Base-by-base conservation (phyloP, 805 yeast species). In the Sugiyamaella floridensis region DNA sequence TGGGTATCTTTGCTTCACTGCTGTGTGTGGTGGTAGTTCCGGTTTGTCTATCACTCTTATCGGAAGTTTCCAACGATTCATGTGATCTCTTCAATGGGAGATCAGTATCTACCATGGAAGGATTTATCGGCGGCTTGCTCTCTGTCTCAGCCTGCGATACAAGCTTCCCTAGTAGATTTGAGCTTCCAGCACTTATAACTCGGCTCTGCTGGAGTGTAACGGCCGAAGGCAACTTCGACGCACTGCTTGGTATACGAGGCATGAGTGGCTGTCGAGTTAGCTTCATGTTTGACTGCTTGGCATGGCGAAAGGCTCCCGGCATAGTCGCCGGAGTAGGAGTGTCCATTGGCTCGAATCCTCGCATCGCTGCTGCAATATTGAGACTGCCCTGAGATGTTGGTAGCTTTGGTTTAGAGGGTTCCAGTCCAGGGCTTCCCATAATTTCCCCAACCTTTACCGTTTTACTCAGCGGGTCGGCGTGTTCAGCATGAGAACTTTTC, bases 191-290 rank as follows among this genome's bases (percentile, higher is more conserved):
- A 32, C 37, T 32, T 14, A 32, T 11, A 32, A 32, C 37, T 32
- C 37, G 37, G 37, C 37, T 32, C 37, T 32, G 37, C 37, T 4
- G 12, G n/a, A 4, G 37, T 14, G 37, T 32, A 32, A 14, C 4
- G 4, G 37, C 12, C 9, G 37, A 32, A 11, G 37, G 12, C 9
- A 32, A 32, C 37, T 32, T 32, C 9, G 37, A 32, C 12, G 37
- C 37, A 32, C 37, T 22, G 26, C 26, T 32, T 32, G 37, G 37
- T 11, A 32, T 32, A 14, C 37, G 37, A 32, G 51, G 49, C 15
- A 50, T 52, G 2, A 54, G 47, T 1, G 48, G 32, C 46, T 52
- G 55, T 26, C 50, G 28, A 1, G 55, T 52, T 34, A 52, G 50
- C 48, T 51, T 51, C 34, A 16, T 44, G 22, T 40, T 50, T 32